phyloP scores from a whole-genome alignment of 306 rosid species.

The Arachis hypogaea region DNA sequence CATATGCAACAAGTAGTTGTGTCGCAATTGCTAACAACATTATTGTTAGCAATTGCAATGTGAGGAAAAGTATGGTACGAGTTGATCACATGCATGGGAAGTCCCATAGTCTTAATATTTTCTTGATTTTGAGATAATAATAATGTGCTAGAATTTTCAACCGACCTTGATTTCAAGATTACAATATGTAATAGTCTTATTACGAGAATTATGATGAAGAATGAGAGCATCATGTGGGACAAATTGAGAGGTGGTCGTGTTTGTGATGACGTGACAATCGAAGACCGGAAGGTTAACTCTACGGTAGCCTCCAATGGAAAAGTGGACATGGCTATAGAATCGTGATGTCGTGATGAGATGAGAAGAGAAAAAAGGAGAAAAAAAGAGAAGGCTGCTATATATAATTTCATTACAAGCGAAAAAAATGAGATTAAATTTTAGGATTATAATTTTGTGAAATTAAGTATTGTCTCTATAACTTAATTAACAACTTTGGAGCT shows the following conservation, averaged over 20 bases:
- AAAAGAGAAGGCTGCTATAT: too few species aligned
- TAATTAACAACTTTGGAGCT: slow-evolving; percentile 20
- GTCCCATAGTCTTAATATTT: slow-evolving; percentile 44
- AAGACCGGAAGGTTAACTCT: too few species aligned
- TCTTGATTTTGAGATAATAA: neutral
- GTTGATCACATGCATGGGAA: slow-evolving; percentile 54
- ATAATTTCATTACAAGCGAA: too few species aligned
- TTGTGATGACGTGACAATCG: too few species aligned
- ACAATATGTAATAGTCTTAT: slow-evolving; percentile 62
- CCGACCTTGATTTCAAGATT: slow-evolving; percentile 21
- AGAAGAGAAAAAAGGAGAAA: neutral
- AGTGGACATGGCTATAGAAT: slow-evolving; percentile 35
- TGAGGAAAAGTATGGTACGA: slow-evolving; percentile 66
- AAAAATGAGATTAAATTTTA: slow-evolving; percentile 1
- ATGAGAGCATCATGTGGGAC: slow-evolving; percentile 53
- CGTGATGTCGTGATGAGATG: neutral
- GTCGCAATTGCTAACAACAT: neutral
- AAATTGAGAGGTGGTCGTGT: neutral
- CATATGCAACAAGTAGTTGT: slow-evolving; percentile 64
- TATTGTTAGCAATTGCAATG: slow-evolving; percentile 3
- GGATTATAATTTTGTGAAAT: slow-evolving; percentile 20
- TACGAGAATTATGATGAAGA: slow-evolving; percentile 60
- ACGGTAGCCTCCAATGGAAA: too few species aligned
- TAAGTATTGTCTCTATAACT: slow-evolving; percentile 2
- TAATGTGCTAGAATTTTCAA: neutral